Percentiles rank a stretch among this genome's conserved stretches.
Evolutionary conservation across 1,284 basidiomycete genomes (phyloP).

Genomic region (Phellopilus nigrolimitatus): DNA sequence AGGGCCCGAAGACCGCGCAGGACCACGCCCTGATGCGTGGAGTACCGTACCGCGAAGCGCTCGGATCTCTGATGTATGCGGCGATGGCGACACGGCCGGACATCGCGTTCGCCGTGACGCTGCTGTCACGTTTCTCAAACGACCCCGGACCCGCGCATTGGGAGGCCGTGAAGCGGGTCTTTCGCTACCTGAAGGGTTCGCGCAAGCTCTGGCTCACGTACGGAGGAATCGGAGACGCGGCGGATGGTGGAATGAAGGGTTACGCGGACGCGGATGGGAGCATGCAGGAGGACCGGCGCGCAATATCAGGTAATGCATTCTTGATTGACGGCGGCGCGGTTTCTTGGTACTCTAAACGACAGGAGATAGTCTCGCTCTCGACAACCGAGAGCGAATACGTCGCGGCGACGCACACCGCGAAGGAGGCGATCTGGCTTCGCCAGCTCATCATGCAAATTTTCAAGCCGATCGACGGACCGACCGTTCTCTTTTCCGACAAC

Average conservation of each 20-base stretch:
- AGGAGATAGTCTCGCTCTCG: no score
- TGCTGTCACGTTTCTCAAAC: conserved; percentile 17
- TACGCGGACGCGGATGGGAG: conserved; percentile 22
- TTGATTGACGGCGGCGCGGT: conserved; percentile 17
- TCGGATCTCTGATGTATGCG: conserved; percentile 33
- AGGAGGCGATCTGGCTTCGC: no score
- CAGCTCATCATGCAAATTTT: no score
- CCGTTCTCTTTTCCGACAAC: no score
- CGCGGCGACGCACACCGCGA: no score
- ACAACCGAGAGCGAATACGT: no score
- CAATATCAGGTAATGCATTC: conserved; percentile 22
- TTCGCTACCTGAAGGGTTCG: conserved; percentile 18
- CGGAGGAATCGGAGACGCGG: neutral
- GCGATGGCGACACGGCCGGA: conserved; percentile 27
- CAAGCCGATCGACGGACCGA: no score
- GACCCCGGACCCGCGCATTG: conserved; percentile 18
- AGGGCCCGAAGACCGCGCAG: conserved; percentile 24
- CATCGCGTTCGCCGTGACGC: conserved; percentile 17
- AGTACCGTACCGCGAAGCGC: conserved; percentile 27
- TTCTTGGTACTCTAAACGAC: conserved; percentile 22
- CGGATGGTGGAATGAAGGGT: neutral
- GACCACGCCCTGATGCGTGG: conserved; percentile 27
- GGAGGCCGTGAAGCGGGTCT: conserved; percentile 21
- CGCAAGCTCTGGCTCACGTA: conserved; percentile 12
- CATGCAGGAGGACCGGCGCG: conserved; percentile 18